phyloP scores from a whole-genome alignment of 139 green algal species.

The Chlamydomonas sphaeroides region DNA sequence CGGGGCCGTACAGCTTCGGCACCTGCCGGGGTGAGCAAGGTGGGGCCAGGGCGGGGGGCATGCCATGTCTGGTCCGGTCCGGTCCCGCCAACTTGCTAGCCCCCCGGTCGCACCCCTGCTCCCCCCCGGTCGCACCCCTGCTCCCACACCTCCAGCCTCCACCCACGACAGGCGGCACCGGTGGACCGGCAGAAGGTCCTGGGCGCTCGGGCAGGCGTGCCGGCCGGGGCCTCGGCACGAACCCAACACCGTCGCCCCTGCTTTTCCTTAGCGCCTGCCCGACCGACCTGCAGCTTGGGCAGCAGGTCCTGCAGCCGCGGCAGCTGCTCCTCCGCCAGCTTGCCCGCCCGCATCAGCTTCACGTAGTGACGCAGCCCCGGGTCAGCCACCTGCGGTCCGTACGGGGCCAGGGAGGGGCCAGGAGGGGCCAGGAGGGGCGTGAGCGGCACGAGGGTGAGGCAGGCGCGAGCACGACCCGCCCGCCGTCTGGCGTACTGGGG shows the following conservation, averaged over 20 bases:
- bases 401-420: not conserved
- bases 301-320: not conserved
- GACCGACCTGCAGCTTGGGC: conserved; percentile 12
- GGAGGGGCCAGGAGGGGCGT: not conserved
- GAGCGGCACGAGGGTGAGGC: not conserved
- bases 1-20: conserved; percentile 17
- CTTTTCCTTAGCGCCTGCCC: not conserved
- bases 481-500: too few relatives aligned
- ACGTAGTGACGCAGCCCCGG: conserved; percentile 14
- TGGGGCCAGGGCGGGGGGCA: not conserved
- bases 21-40: not conserved
- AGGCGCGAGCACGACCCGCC: too few relatives aligned
- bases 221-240: not conserved
- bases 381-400: not conserved
- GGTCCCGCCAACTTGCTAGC: not conserved
- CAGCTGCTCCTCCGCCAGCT: conserved; percentile 8
- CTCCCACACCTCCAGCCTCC: not conserved
- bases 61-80: too few relatives aligned
- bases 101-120: too few relatives aligned
- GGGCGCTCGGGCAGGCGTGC: too few relatives aligned
- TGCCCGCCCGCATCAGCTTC: not conserved
- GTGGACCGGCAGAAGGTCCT: too few relatives aligned
- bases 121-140: not conserved
- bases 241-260: not conserved
- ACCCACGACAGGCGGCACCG: too few relatives aligned